phyloP scores from a whole-genome alignment of 352 stramenopile species.

The Pythium aquatile region DNA sequence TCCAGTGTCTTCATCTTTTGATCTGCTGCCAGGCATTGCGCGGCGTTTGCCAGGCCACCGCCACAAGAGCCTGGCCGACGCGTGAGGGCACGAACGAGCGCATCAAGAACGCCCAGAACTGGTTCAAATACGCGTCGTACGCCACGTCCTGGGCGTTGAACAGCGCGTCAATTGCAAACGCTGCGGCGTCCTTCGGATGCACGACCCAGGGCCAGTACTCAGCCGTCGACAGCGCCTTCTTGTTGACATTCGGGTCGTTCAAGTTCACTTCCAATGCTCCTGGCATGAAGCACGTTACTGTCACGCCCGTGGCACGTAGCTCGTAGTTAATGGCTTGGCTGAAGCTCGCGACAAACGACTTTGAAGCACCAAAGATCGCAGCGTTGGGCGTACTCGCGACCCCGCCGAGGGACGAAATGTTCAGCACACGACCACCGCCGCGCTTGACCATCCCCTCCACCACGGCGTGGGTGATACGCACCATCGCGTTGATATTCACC shows the following conservation, averaged over 20 bases:
- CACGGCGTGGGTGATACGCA: slow-evolving; percentile 53
- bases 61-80: slow-evolving; percentile 36
- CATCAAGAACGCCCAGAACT: slow-evolving; percentile 35
- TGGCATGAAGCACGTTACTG: slow-evolving; percentile 74
- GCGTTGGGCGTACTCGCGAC: slow-evolving; percentile 53
- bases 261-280: slow-evolving; percentile 75
- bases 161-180: slow-evolving; percentile 52
- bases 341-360: slow-evolving; percentile 73
- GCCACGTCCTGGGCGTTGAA: slow-evolving; percentile 46
- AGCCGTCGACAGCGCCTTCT: slow-evolving; percentile 45
- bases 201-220: slow-evolving; percentile 35
- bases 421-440: slow-evolving; percentile 70
- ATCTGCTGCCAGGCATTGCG: slow-evolving; percentile 30
- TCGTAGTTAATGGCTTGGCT: slow-evolving; percentile 79
- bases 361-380: slow-evolving; percentile 80
- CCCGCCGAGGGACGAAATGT: slow-evolving; percentile 68
- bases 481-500: slow-evolving; percentile 61
- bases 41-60: slow-evolving; percentile 34
- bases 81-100: slow-evolving; percentile 37
- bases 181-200: slow-evolving; percentile 42
- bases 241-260: slow-evolving; percentile 32
- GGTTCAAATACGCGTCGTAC: slow-evolving; percentile 50
- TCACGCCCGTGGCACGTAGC: slow-evolving; percentile 66
- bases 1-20: slow-evolving; percentile 15
- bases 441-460: slow-evolving; percentile 68